Conservation (phyloP, 1,284 basidiomycete genomes). For the Phellinidium pouzarii region DNA sequence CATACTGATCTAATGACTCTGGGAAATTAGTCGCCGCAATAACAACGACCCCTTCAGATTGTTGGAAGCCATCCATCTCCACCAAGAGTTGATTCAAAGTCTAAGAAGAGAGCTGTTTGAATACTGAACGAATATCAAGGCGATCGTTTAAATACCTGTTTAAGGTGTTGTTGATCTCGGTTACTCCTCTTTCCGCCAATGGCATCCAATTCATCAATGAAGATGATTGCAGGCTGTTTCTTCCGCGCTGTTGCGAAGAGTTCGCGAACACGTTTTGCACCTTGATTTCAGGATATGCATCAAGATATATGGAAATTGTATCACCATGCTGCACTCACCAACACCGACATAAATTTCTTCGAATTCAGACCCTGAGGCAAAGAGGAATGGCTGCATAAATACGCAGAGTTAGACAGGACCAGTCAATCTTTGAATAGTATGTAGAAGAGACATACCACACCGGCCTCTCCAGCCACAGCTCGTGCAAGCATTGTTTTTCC, state of each 20-base stretch:
- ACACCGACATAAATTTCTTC: conserved; percentile 98
- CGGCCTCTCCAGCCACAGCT: conserved; percentile 96
- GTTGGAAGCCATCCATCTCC: conserved; percentile 92
- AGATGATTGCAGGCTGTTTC: conserved; percentile 91
- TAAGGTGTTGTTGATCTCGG: conserved; percentile 85
- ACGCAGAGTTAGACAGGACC: not conserved
- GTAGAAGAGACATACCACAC: conserved; percentile 42
- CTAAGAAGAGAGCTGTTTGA: conserved; percentile 24
- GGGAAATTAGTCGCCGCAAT: conserved; percentile 96
- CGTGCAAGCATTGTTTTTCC: conserved; percentile 96
- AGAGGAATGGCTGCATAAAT: conserved; percentile 62
- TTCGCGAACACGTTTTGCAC: conserved; percentile 93
- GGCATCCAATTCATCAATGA: conserved; percentile 91
- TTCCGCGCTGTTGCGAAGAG: conserved; percentile 93
- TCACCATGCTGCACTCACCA: conserved; percentile 26
- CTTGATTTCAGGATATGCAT: not conserved
- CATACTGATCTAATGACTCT: conserved; percentile 80
- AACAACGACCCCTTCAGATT: conserved; percentile 86
- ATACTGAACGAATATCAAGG: not conserved
- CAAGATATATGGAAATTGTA: too few species aligned
- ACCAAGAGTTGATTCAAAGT: conserved; percentile 92
- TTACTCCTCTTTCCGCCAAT: conserved; percentile 89
- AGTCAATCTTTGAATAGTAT: not conserved
- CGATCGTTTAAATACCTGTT: conserved; percentile 38
- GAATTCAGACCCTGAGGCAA: conserved; percentile 88